Conservation (phyloP, 106 monocot species). For the Allium fistulosum region DNA sequence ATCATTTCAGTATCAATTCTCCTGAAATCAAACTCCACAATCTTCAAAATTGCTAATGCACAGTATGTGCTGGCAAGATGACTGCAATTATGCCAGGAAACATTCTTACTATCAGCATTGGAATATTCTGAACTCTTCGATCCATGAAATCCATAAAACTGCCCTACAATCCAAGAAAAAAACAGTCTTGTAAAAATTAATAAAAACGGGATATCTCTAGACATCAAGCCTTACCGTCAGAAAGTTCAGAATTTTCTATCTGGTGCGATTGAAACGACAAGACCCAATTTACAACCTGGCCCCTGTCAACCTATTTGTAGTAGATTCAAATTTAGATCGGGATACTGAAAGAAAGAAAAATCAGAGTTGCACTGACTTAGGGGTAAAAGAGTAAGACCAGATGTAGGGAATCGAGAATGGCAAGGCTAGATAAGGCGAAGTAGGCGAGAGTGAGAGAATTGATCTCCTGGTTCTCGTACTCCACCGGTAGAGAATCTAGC, state of each 20-base stretch:
- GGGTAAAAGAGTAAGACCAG: slow-evolving; percentile 24
- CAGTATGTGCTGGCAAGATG: slow-evolving; percentile 91
- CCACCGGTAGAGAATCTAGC: slow-evolving; percentile 41
- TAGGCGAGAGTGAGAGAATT: slow-evolving; percentile 94
- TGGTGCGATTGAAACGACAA: slow-evolving; percentile 70
- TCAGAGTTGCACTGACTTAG: not conserved
- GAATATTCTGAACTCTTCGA: slow-evolving; percentile 55
- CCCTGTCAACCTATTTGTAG: slow-evolving; percentile 55
- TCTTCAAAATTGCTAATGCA: slow-evolving; percentile 76
- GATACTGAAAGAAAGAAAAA: not conserved
- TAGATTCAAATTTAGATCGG: not conserved
- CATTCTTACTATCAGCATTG: slow-evolving; percentile 21
- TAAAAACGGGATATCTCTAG: not conserved
- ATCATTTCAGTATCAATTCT: slow-evolving; percentile 38
- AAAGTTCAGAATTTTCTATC: slow-evolving; percentile 13
- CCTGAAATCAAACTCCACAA: slow-evolving; percentile 57
- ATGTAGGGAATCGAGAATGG: slow-evolving; percentile 75
- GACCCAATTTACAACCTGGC: slow-evolving; percentile 68
- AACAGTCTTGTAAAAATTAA: not conserved
- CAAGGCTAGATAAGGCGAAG: slow-evolving; percentile 85
- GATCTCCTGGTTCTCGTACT: slow-evolving; percentile 89
- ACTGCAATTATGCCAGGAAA: slow-evolving; percentile 39
- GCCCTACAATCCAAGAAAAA: slow-evolving; percentile 25
- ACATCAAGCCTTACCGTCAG: slow-evolving; percentile 22
- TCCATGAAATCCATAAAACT: slow-evolving; percentile 89